phyloP scores from a whole-genome alignment of 179 eudicot genomes.

The Camellia oleifera region DNA sequence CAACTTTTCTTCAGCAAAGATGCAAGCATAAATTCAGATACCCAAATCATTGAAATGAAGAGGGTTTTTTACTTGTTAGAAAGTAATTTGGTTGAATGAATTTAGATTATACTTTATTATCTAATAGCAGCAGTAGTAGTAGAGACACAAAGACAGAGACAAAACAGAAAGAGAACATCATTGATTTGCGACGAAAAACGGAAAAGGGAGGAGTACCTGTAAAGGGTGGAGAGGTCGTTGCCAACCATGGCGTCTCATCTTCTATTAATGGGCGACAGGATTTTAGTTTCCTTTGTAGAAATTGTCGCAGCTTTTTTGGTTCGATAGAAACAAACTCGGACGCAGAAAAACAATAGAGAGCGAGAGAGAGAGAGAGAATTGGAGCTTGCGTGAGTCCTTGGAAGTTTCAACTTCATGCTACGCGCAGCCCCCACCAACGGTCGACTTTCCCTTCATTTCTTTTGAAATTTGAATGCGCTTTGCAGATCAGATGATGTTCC shows the following conservation, averaged over 20 bases:
- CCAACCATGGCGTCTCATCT: slow-evolving; percentile 89
- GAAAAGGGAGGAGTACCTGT: slow-evolving; percentile 45
- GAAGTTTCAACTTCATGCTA: not conserved
- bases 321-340: too few species aligned
- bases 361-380: not conserved
- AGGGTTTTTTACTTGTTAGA: too few species aligned
- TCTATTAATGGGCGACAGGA: not conserved
- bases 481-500: not conserved
- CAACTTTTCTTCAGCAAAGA: not conserved
- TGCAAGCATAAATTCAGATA: not conserved
- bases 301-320: not conserved
- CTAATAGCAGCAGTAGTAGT: not conserved
- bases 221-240: slow-evolving; percentile 90
- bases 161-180: not conserved
- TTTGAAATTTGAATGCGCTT: slow-evolving; percentile 6
- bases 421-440: slow-evolving; percentile 1
- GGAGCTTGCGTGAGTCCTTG: not conserved
- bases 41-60: not conserved
- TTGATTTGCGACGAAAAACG: not conserved
- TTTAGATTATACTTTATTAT: not conserved
- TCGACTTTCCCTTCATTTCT: not conserved
- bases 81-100: not conserved
- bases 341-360: not conserved
- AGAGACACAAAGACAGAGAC: not conserved
- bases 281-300: not conserved